Evolutionary conservation across 1,284 basidiomycete genomes (phyloP).

Genomic region (Boletellus deceptivus): DNA sequence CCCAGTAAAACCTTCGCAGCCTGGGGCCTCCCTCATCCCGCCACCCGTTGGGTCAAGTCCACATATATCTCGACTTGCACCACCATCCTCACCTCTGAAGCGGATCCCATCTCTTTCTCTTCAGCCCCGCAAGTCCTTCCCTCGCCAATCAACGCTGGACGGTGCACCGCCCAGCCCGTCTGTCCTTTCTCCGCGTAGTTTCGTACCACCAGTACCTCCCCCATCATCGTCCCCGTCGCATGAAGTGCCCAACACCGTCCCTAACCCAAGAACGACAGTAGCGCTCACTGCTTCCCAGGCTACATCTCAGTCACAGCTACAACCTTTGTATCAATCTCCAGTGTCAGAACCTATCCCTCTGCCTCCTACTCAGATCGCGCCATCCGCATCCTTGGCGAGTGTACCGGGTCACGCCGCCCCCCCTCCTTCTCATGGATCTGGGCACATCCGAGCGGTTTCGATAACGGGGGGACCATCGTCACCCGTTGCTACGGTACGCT

Average conservation of each 20-base stretch:
- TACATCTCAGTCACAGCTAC: conserved; percentile 16
- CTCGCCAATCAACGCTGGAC: conserved; percentile 33
- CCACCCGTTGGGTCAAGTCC: conserved; percentile 24
- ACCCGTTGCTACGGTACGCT: conserved; percentile 27
- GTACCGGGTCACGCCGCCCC: conserved; percentile 4
- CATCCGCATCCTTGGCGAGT: conserved; percentile 17
- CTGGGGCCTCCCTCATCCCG: conserved; percentile 19
- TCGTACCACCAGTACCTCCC: conserved; percentile 2
- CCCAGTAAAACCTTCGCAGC: conserved; percentile 36
- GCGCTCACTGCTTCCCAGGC: conserved; percentile 16
- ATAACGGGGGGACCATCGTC: conserved; percentile 28
- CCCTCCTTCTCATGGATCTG: conserved; percentile 11
- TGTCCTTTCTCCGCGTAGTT: conserved; percentile 17
- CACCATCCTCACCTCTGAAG: conserved; percentile 41
- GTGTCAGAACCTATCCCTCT: conserved; percentile 6
- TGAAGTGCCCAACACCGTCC: conserved; percentile 8
- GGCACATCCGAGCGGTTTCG: conserved; percentile 20
- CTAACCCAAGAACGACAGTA: conserved; percentile 11
- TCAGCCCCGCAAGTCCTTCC: conserved; percentile 32
- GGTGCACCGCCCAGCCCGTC: conserved; percentile 25
- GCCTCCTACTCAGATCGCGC: conserved; percentile 15
- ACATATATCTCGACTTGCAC: conserved; percentile 28
- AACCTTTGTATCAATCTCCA: conserved; percentile 17
- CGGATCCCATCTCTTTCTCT: conserved; percentile 38
- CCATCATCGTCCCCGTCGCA: conserved; percentile 17